Evolutionary conservation across 1,139 yeast genomes (phyloP).

Genomic region (Kurtzmaniella quercitrusa): DNA sequence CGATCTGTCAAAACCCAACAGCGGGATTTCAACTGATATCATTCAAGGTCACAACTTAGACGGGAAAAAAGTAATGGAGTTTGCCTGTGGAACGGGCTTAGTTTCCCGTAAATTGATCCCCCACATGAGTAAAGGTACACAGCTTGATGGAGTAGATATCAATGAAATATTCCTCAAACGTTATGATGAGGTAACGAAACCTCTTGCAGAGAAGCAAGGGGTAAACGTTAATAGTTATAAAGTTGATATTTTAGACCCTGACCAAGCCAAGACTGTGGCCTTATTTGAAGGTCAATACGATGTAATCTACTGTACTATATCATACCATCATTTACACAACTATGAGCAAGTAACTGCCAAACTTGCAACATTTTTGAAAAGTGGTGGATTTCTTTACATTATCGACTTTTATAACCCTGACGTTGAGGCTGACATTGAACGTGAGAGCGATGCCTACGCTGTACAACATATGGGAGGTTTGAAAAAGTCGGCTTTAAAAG

Average conservation of each 20-base stretch:
- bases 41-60: constrained; percentile 1
- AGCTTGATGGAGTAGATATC: constrained; percentile 36
- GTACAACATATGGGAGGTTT: constrained; percentile 37
- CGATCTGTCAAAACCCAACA: constrained; percentile 11
- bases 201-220: background rate
- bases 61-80: constrained; percentile 25
- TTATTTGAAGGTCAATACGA: constrained; percentile 24
- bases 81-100: constrained; percentile 45
- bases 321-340: constrained; percentile 39
- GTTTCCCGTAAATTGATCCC: constrained; percentile 28
- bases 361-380: constrained; percentile 28
- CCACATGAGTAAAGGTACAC: constrained; percentile 12
- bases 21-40: constrained; percentile 12
- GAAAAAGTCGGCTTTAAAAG: constrained; percentile 18
- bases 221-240: constrained; percentile 4
- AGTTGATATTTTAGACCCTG: constrained; percentile 26
- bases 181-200: constrained; percentile 16
- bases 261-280: constrained; percentile 13
- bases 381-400: constrained; percentile 29
- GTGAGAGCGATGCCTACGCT: constrained; percentile 9
- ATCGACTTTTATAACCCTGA: constrained; percentile 36
- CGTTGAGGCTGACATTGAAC: constrained; percentile 14
- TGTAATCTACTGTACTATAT: constrained; percentile 30
- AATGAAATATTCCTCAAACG: constrained; percentile 23
- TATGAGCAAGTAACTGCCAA: constrained; percentile 26